Conservation (phyloP, 306 rosid genomes). For the Prunus mume region DNA sequence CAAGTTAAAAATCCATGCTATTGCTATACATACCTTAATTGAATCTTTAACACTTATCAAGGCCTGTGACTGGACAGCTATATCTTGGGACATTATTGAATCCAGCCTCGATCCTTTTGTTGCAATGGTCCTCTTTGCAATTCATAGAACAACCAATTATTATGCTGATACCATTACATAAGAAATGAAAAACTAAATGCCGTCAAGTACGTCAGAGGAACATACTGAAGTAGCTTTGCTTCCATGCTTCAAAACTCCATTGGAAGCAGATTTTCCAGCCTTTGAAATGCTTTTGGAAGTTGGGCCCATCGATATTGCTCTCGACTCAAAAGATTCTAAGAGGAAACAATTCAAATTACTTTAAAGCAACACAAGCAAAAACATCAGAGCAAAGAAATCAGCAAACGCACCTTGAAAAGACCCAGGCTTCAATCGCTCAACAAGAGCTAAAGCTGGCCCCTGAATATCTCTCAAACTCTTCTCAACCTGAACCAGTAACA, state of each 20-base stretch:
- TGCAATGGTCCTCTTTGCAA: slow-evolving; percentile 53
- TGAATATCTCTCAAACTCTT: slow-evolving; percentile 71
- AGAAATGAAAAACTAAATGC: slow-evolving; percentile 9
- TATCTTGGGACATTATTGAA: slow-evolving; percentile 62
- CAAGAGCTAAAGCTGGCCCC: slow-evolving; percentile 73
- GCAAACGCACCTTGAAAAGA: slow-evolving; percentile 60
- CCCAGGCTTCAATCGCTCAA: slow-evolving; percentile 81
- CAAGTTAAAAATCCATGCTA: slow-evolving; percentile 5
- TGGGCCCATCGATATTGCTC: slow-evolving; percentile 49
- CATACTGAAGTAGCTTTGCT: slow-evolving; percentile 73
- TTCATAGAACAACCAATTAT: slow-evolving; percentile 6
- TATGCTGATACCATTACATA: not conserved
- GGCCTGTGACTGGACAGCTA: slow-evolving; percentile 78
- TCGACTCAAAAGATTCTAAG: slow-evolving; percentile 63
- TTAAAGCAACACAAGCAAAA: slow-evolving; percentile 17
- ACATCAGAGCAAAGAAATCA: slow-evolving; percentile 4
- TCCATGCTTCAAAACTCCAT: slow-evolving; percentile 81
- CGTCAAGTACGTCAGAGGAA: not conserved
- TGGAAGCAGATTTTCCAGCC: slow-evolving; percentile 66
- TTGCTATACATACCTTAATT: slow-evolving; percentile 63
- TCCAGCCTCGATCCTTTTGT: slow-evolving; percentile 60
- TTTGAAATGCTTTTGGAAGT: slow-evolving; percentile 59
- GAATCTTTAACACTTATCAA: slow-evolving; percentile 87
- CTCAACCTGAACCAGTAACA: slow-evolving; percentile 54
- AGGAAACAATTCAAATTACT: slow-evolving; percentile 16